Evolutionary conservation across 2,329 filamentous ascomycete species (phyloP).

Genomic region (Drechslerella coelobrocha): DNA sequence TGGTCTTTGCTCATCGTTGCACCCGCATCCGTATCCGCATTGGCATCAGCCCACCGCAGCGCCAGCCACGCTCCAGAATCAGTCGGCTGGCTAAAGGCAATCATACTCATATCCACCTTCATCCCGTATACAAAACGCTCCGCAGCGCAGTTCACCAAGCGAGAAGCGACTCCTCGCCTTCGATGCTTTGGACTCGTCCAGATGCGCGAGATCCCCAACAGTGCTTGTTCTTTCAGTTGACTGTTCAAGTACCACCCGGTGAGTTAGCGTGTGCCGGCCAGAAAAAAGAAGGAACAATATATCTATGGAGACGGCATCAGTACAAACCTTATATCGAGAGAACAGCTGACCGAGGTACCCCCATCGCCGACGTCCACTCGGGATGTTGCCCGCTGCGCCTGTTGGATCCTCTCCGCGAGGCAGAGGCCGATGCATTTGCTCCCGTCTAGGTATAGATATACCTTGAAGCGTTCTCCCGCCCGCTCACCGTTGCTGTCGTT

Average conservation of each 20-base stretch:
- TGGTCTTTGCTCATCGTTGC: neutral
- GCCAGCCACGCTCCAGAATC: slow-evolving; percentile 55
- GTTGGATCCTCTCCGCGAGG: slow-evolving; percentile 68
- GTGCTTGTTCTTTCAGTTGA: slow-evolving; percentile 41
- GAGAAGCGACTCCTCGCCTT: slow-evolving; percentile 53
- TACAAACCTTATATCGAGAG: slow-evolving; percentile 29
- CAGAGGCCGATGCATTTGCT: slow-evolving; percentile 69
- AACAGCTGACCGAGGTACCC: slow-evolving; percentile 17
- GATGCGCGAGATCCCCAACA: slow-evolving; percentile 55
- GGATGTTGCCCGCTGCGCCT: slow-evolving; percentile 58
- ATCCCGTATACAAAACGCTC: slow-evolving; percentile 55
- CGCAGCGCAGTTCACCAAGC: slow-evolving; percentile 52
- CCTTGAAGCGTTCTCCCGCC: slow-evolving; percentile 64
- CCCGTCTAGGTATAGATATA: slow-evolving; percentile 68
- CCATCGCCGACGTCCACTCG: slow-evolving; percentile 1
- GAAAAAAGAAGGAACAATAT: neutral
- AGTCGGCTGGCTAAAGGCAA: slow-evolving; percentile 56
- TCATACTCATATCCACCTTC: slow-evolving; percentile 52
- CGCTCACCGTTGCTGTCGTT: slow-evolving; percentile 54
- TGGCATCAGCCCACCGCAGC: slow-evolving; percentile 52
- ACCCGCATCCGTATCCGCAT: neutral
- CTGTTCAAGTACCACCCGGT: slow-evolving; percentile 1
- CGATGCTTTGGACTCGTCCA: slow-evolving; percentile 55
- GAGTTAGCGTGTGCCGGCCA: slow-evolving; percentile 1
- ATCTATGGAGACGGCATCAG: neutral